A percentile compares a stretch with the other conserved stretches of the same genome.
phyloP scores from a whole-genome alignment of 108 stramenopile species.

The Pseudonitzschia pungens region DNA sequence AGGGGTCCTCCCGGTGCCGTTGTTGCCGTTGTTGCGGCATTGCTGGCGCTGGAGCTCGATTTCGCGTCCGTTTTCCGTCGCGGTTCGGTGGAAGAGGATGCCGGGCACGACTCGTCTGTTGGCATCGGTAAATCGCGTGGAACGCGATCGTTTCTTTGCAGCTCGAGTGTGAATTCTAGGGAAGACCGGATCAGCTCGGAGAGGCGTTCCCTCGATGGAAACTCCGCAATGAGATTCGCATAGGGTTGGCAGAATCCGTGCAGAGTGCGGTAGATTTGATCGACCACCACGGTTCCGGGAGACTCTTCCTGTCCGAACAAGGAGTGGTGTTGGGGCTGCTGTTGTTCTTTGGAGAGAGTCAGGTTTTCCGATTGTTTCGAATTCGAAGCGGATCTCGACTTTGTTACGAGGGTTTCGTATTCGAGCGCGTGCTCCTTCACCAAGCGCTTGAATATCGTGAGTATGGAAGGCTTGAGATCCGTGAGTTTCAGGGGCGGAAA shows the following conservation, averaged over 20 bases:
- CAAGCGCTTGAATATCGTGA: background rate
- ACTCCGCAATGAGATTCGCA: background rate
- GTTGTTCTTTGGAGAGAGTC: too few species aligned
- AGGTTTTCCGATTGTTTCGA: too few species aligned
- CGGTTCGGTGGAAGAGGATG: too few species aligned
- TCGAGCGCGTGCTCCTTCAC: background rate
- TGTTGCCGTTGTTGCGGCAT: background rate
- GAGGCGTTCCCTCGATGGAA: background rate
- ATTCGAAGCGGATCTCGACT: too few species aligned
- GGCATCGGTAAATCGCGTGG: too few species aligned
- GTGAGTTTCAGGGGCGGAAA: background rate
- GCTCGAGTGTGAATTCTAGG: background rate
- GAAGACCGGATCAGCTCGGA: constrained; percentile 3
- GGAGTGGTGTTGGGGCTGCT: background rate
- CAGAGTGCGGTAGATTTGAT: background rate
- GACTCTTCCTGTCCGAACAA: too few species aligned
- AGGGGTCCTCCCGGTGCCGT: background rate
- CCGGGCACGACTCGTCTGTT: too few species aligned
- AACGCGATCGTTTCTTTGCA: background rate
- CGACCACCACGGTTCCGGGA: background rate
- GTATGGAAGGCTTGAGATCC: background rate
- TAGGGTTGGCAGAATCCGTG: background rate
- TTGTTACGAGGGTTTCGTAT: background rate
- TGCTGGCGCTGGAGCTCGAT: too few species aligned
- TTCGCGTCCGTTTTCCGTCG: too few species aligned